Evolutionary conservation across 768 basidiomycete genomes (phyloP).

Genomic region (Chiua virens): DNA sequence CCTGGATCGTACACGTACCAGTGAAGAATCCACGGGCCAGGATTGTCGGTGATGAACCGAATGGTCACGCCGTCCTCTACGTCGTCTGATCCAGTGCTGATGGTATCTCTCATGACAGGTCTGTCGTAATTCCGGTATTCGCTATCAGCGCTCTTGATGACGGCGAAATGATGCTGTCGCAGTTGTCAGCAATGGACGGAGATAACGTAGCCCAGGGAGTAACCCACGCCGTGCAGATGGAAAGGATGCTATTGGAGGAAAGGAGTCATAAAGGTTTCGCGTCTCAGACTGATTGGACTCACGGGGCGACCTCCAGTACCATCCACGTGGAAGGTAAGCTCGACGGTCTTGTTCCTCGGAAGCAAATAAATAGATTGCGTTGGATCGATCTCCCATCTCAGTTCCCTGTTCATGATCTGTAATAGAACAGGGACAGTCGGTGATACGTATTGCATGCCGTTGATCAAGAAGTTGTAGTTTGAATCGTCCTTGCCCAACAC

Average conservation of each 20-base stretch:
- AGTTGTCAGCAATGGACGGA: background rate
- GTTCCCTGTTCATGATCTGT: conserved; percentile 23
- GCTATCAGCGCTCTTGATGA: conserved; percentile 43
- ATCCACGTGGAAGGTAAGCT: conserved; percentile 14
- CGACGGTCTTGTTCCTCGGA: conserved; percentile 14
- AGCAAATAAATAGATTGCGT: conserved; percentile 13
- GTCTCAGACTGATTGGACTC: conserved; percentile 7
- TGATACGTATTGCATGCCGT: conserved; percentile 9
- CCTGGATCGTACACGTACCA: conserved; percentile 7
- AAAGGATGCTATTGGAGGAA: conserved; percentile 11
- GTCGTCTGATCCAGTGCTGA: conserved; percentile 24
- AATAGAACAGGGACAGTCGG: conserved; percentile 18
- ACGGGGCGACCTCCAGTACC: conserved; percentile 26
- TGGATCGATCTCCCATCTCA: conserved; percentile 2
- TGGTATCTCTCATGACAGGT: conserved; percentile 53
- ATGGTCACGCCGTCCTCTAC: conserved; percentile 35
- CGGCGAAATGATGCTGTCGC: conserved; percentile 44
- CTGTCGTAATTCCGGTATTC: conserved; percentile 45
- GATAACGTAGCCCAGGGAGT: background rate
- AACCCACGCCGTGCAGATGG: conserved; percentile 14
- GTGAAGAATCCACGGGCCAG: conserved; percentile 41
- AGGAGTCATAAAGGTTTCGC: background rate
- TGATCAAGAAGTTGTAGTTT: conserved; percentile 13
- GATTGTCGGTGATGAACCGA: conserved; percentile 53
- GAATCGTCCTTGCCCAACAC: conserved; percentile 4